Evolutionary conservation across 2,329 filamentous ascomycete species (phyloP), one percentile per base, ranked within the genome.

Genomic region (Didymella exigua): DNA sequence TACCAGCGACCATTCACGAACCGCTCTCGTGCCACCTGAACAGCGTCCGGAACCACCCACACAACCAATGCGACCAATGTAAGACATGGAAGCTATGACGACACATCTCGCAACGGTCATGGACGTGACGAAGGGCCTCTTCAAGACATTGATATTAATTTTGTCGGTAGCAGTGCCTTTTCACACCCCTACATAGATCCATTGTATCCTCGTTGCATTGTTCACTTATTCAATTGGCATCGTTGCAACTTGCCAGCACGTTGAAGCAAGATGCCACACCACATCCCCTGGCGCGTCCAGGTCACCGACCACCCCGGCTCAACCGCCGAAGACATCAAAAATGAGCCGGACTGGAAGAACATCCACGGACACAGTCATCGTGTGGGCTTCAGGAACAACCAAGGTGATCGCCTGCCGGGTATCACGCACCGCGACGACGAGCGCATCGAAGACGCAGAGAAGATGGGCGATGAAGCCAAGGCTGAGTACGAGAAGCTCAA

Each of bases 301-400:
- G 68, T 68, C 2, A 63, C 61, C n/a, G 37, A 69, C 31, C 76
- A 77, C 59, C 74, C 75, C 0, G 78, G 78, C 5, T 79, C 77
- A 0, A 67, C 74, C 0, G 60, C 56, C 4, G 58, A 73, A 23
- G 78, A 79, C 11, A 77, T 81, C 27, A 65, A 67, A 14, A 63
- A 74, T 5, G 79, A 81, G 60, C 78, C 78, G 1, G 67, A 79
- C 38, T 81, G 79, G 78, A 59, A 58, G 13, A 56, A 58, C 0
- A 68, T 67, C 1, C 48, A 58, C 29, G 45, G 29, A 3, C 75
- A 77, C 55, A 63, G 72, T 14, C 76, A 80, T 49, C 73, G 73
- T 5, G 66, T 79, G 33, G 78, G 78, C 1, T 76, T 70, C 62
- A 70, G 66, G 34, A 75, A 79, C 46, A 53, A 61, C 2, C 61